phyloP scores from a whole-genome alignment of 2,329 filamentous ascomycete species.

The Nemania bipapillata region DNA sequence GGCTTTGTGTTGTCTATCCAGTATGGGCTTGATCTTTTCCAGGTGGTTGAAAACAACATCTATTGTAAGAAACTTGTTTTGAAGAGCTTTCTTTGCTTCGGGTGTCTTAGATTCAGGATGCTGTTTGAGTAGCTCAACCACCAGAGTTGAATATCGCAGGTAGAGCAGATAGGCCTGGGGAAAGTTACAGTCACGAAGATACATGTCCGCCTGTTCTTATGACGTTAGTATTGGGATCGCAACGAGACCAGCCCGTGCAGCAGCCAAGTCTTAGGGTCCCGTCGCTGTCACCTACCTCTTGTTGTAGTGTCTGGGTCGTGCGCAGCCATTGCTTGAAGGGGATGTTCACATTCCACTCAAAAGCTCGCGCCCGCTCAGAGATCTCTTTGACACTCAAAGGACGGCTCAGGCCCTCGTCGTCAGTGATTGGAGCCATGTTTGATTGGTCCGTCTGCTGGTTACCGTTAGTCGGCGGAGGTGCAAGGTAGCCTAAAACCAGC shows the following conservation, averaged over 20 bases:
- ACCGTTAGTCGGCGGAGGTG: constrained; percentile 2
- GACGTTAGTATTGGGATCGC: constrained; percentile 14
- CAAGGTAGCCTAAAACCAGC: constrained; percentile 10
- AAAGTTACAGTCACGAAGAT: constrained; percentile 85
- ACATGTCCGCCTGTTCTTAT: constrained; percentile 76
- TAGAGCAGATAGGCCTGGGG: constrained; percentile 89
- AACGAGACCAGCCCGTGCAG: background rate
- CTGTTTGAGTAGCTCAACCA: constrained; percentile 76
- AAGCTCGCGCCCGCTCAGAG: constrained; percentile 77
- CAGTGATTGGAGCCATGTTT: constrained; percentile 27
- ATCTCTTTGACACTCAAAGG: constrained; percentile 83
- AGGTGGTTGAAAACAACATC: constrained; percentile 73
- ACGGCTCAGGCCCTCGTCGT: constrained; percentile 50
- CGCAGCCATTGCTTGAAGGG: constrained; percentile 83
- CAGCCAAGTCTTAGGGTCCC: background rate
- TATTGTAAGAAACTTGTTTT: constrained; percentile 61
- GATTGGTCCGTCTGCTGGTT: constrained; percentile 16
- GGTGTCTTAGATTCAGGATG: constrained; percentile 80
- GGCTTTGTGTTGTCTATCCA: constrained; percentile 75
- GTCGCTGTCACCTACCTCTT: constrained; percentile 71
- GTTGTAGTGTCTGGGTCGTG: constrained; percentile 79
- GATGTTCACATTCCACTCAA: constrained; percentile 81
- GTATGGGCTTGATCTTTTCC: constrained; percentile 81
- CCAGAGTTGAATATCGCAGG: constrained; percentile 88
- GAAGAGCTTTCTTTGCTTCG: constrained; percentile 72